Evolutionary conservation across 495 filamentous ascomycete genomes (phyloP).

Genomic region (Poronia punctata): DNA sequence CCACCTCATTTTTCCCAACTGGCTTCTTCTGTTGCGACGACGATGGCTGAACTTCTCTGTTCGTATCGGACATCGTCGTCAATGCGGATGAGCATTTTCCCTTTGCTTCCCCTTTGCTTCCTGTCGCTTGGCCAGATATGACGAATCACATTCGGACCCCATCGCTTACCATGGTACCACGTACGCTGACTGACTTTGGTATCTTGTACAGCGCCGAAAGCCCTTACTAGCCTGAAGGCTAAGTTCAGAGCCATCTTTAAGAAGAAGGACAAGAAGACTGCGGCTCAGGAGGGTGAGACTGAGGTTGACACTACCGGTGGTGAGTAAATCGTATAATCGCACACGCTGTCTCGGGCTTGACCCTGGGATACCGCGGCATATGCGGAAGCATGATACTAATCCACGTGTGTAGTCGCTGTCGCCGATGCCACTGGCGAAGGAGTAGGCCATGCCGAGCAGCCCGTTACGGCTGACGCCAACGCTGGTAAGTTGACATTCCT

Average conservation of each 20-base stretch:
- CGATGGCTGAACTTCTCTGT: neutral
- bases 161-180: conserved; percentile 2
- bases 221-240: conserved; percentile 29
- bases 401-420: conserved; percentile 1
- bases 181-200: conserved; percentile 14
- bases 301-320: conserved; percentile 10
- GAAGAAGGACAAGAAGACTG: conserved; percentile 24
- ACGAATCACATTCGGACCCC: neutral
- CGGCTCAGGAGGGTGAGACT: conserved; percentile 19
- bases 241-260: conserved; percentile 53
- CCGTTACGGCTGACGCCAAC: neutral
- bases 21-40: neutral
- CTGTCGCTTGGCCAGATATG: conserved; percentile 1
- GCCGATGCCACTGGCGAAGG: neutral
- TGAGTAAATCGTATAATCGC: conserved; percentile 8
- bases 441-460: conserved; percentile 8
- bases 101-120: conserved; percentile 2
- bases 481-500: conserved; percentile 3
- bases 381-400: conserved; percentile 4
- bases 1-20: neutral
- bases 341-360: no score
- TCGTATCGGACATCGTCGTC: neutral
- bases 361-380: no score
- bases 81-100: neutral
- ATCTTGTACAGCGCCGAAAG: conserved; percentile 24